phyloP scores from a whole-genome alignment of 139 green algal genomes.

The Coelastrella sp. region DNA sequence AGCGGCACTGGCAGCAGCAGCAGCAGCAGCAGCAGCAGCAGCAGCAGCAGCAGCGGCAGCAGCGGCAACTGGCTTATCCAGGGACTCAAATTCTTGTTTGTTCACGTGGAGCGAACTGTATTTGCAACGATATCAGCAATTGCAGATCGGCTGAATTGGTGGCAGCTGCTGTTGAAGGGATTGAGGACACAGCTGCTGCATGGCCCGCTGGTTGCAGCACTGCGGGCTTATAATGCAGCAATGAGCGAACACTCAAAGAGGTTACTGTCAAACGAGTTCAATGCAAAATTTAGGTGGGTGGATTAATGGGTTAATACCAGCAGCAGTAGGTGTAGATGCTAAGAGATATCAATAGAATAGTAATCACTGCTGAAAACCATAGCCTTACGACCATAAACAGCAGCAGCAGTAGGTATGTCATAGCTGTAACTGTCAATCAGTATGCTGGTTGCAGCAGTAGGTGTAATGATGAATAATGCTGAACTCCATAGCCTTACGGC shows the following conservation, averaged over 20 bases:
- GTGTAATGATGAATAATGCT: no score
- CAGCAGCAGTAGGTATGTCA: no score
- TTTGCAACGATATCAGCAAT: no score
- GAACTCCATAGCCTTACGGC: no score
- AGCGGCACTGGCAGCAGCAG: neutral
- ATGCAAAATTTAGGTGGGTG: slow-evolving; percentile 32
- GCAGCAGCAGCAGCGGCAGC: neutral
- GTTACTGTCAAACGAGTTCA: slow-evolving; percentile 37
- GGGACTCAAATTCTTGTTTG: no score
- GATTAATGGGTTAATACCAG: neutral
- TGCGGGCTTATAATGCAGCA: slow-evolving; percentile 9
- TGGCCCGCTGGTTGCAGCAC: neutral
- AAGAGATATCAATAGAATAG: no score
- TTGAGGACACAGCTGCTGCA: slow-evolving; percentile 2
- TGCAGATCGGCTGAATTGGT: slow-evolving; percentile 23
- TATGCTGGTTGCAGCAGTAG: no score
- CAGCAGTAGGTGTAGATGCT: no score
- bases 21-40: neutral
- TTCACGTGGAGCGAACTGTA: no score
- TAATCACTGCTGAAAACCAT: no score
- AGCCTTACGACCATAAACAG: no score
- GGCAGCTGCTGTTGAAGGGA: neutral
- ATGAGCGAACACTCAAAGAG: slow-evolving; percentile 31
- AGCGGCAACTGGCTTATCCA: neutral
- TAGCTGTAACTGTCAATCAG: no score